Percentiles rank a stretch among this genome's conserved stretches.
phyloP scores from a whole-genome alignment of 2,329 filamentous ascomycete species.

The Dothideomycetes sp. region DNA sequence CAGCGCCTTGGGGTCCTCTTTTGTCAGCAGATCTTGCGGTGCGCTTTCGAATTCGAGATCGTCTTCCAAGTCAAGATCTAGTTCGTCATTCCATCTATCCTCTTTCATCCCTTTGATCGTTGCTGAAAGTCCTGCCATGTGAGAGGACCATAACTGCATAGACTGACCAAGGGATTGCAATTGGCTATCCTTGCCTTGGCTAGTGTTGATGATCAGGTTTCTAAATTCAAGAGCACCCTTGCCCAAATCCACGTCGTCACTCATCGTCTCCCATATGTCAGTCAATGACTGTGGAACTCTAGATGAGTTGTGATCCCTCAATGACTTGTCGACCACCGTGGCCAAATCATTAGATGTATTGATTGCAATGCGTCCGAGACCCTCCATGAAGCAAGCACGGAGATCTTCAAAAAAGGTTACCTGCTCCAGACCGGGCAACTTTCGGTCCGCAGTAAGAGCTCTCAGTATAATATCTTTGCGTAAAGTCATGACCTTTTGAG shows the following conservation, averaged over 20 bases:
- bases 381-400: constrained; percentile 5
- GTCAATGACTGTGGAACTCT: not conserved
- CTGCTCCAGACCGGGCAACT: constrained; percentile 9
- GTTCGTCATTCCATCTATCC: constrained; percentile 65
- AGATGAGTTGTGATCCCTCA: not conserved
- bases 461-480: constrained; percentile 5
- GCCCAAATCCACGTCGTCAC: constrained; percentile 14
- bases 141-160: constrained; percentile 64
- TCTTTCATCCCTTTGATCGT: constrained; percentile 55
- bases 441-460: constrained; percentile 6
- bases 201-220: constrained; percentile 53
- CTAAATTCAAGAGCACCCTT: constrained; percentile 47
- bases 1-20: constrained; percentile 57
- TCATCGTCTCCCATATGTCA: constrained; percentile 17
- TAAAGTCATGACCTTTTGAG: constrained; percentile 1
- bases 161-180: constrained; percentile 50
- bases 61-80: constrained; percentile 54
- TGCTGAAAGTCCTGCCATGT: constrained; percentile 55
- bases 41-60: constrained; percentile 49
- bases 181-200: constrained; percentile 60
- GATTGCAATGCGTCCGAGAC: constrained; percentile 3
- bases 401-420: constrained; percentile 7
- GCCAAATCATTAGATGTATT: not conserved
- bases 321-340: not conserved
- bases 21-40: constrained; percentile 53